Conservation (phyloP, 768 basidiomycete species). For the Boletus rubropictus region DNA sequence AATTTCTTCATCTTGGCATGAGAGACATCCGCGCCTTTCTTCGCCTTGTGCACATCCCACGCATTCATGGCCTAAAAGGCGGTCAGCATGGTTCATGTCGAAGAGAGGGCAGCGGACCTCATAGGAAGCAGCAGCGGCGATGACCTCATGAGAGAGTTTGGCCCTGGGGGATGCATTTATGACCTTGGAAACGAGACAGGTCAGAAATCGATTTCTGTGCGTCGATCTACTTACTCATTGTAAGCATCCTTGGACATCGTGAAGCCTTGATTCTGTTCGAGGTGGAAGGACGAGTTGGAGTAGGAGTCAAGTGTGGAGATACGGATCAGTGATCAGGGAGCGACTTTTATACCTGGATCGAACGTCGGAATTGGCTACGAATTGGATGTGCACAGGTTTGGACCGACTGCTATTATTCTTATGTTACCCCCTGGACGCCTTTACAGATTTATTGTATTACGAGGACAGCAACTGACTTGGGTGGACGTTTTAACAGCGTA, state of each 20-base stretch:
- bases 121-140: slow-evolving; percentile 62
- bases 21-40: slow-evolving; percentile 42
- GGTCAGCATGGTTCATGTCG: not conserved
- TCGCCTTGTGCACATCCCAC: slow-evolving; percentile 48
- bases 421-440: too few species aligned
- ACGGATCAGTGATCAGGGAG: slow-evolving; percentile 5
- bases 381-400: slow-evolving; percentile 10
- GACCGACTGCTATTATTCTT: too few species aligned
- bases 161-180: slow-evolving; percentile 56
- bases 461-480: too few species aligned
- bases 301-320: slow-evolving; percentile 1
- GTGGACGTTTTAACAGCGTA: too few species aligned
- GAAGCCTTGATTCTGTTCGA: not conserved
- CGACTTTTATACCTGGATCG: slow-evolving; percentile 13
- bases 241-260: slow-evolving; percentile 17
- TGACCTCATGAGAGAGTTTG: slow-evolving; percentile 55
- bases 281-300: not conserved
- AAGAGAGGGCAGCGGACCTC: slow-evolving; percentile 35
- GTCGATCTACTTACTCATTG: slow-evolving; percentile 14
- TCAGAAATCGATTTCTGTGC: not conserved
- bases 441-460: too few species aligned
- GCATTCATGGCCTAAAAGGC: slow-evolving; percentile 53
- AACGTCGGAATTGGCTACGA: slow-evolving; percentile 1
- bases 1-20: slow-evolving; percentile 55
- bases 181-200: slow-evolving; percentile 31